Percentiles rank a stretch among this genome's conserved stretches.
These are phyloP conservation scores for Sistotremastrum niveocremeum DNA, from an alignment of 768 basidiomycete species.

Conservation along the genomic window DNA sequence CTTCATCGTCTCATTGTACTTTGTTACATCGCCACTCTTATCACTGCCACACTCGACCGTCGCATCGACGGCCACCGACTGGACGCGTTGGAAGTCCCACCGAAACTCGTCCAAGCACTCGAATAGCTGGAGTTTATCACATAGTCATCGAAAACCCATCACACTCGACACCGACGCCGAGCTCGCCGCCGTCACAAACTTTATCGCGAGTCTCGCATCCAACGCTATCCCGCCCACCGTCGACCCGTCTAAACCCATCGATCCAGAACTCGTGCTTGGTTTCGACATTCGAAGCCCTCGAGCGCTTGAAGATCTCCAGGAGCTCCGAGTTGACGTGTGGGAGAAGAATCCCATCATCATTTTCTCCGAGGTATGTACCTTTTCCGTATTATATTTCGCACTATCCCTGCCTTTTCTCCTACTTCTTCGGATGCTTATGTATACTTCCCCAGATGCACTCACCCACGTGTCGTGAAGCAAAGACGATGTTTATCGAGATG, in stretches of 20 bases:
- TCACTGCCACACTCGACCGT: too few species aligned
- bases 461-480: slow-evolving; percentile 51
- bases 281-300: slow-evolving; percentile 62
- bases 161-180: slow-evolving; percentile 43
- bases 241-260: slow-evolving; percentile 51
- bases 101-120: too few species aligned
- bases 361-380: slow-evolving; percentile 46
- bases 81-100: too few species aligned
- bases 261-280: slow-evolving; percentile 70
- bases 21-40: too few species aligned
- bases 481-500: slow-evolving; percentile 39
- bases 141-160: slow-evolving; percentile 11
- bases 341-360: slow-evolving; percentile 58
- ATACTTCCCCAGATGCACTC: slow-evolving; percentile 38
- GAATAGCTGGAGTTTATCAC: too few species aligned
- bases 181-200: slow-evolving; percentile 60
- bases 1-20: too few species aligned
- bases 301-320: slow-evolving; percentile 45
- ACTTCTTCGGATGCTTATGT: slow-evolving; percentile 4
- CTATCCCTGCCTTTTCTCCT: neutral
- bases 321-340: slow-evolving; percentile 58
- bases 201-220: slow-evolving; percentile 58
- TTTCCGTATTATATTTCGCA: slow-evolving; percentile 4
- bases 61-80: too few species aligned
- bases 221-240: slow-evolving; percentile 59